These are phyloP conservation scores for Mycena latifolia DNA, from an alignment of 768 basidiomycete species.

Conservation along the genomic window DNA sequence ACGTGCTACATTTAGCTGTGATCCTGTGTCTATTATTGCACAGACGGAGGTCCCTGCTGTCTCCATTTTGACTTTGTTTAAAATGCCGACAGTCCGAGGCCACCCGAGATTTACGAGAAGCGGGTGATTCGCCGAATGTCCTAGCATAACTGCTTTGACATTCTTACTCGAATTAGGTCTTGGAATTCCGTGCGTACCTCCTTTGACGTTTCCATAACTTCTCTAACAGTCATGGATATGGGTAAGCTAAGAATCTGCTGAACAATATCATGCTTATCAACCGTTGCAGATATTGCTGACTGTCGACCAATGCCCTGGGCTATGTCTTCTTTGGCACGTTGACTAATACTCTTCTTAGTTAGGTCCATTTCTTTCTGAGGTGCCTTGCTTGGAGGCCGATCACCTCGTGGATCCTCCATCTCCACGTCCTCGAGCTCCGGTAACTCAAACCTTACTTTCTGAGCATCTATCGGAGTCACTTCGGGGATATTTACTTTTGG, in stretches of 20 bases:
- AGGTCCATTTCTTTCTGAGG: too few species aligned
- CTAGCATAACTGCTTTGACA: conserved; percentile 1
- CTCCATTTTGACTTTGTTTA: conserved; percentile 35
- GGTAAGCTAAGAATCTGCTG: neutral
- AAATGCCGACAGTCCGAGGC: neutral
- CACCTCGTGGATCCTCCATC: too few species aligned
- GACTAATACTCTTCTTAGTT: too few species aligned
- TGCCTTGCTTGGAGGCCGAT: too few species aligned
- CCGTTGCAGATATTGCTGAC: neutral
- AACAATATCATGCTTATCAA: neutral
- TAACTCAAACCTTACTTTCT: too few species aligned
- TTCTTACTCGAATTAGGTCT: conserved; percentile 8
- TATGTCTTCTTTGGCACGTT: neutral
- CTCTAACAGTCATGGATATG: neutral
- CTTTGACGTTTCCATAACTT: conserved; percentile 11
- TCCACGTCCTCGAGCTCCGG: too few species aligned
- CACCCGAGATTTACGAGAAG: neutral
- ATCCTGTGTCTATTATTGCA: conserved; percentile 44
- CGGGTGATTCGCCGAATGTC: neutral
- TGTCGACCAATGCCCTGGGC: neutral
- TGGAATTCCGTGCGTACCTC: neutral
- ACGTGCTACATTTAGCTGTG: conserved; percentile 41
- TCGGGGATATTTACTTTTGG: too few species aligned
- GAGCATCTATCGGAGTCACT: too few species aligned
- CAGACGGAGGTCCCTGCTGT: conserved; percentile 22